Evolutionary conservation across 306 rosid species (phyloP), one percentile per base, ranked within the genome.

Genomic region (Astragalus glycyphyllos): DNA sequence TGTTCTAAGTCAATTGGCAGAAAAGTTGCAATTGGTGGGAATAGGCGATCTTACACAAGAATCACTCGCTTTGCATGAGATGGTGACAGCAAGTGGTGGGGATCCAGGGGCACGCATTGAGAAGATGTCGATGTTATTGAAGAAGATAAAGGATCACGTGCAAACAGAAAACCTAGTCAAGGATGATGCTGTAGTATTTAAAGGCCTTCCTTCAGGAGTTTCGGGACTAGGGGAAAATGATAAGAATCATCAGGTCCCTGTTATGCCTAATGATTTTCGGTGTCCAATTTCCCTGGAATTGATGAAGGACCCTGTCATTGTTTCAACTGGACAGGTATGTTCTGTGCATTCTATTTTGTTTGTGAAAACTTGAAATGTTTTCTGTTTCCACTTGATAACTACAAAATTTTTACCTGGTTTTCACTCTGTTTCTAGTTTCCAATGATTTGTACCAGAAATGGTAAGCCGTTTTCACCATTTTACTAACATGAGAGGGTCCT

Each of bases 241-340:
- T 10, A 86, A 62, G 71, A 84, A 71, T 72, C 83, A 81, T 74
- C 86, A 81, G 75, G 76, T 71, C 15, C 84, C 86, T 58, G 77
- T 79, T 58, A 78, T 91, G 59, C 99, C 99, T 6, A 89, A 86
- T 74, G 99, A 95, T 86, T 95, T 95, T 75, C 89, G 92, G 48
- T 95, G 99, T 84, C 99, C 99, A 8, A 91, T 95, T 77, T 89
- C 99, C 58, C 81, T 95, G 65, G 99, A 95, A 79, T 83, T 95
- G 78, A 95, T 95, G 97, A 86, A 69, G 78, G 97, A 95, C 84
- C 99, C 99, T 5, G 96, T 95, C 72, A 95, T 95, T 82, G 97
- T 95, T 75, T 95, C 99, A 58, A 95, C 99, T 7, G 99, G 99
- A 79, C 99, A 95, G 97, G 99, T 95, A 85, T 75, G 67, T 66